These are phyloP conservation scores for Priceomyces melissophilus DNA, from an alignment of 805 yeast genomes.

Conservation along the genomic window DNA sequence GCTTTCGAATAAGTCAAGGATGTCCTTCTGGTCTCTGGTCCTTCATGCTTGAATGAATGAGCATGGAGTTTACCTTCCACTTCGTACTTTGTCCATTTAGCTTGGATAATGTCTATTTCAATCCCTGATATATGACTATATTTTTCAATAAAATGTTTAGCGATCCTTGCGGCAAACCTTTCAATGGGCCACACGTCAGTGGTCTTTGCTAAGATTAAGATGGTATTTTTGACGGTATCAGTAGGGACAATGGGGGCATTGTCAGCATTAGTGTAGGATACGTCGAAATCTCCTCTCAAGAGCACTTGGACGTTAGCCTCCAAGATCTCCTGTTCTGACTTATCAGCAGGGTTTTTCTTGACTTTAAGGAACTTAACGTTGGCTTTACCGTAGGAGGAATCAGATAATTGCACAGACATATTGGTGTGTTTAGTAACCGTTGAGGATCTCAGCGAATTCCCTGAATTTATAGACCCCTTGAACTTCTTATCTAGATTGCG, in stretches of 20 bases:
- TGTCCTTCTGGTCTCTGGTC: conserved; percentile 74
- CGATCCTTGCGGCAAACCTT: conserved; percentile 81
- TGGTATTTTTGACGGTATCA: conserved; percentile 88
- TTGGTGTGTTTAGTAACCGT: too few relatives aligned
- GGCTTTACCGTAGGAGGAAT: conserved; percentile 84
- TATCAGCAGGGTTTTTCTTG: conserved; percentile 69
- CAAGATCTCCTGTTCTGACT: conserved; percentile 72
- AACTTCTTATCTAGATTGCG: too few relatives aligned
- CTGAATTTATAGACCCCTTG: too few relatives aligned
- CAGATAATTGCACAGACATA: conserved; percentile 19
- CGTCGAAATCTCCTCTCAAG: conserved; percentile 74
- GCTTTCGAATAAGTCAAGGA: conserved; percentile 48
- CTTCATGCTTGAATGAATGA: conserved; percentile 84
- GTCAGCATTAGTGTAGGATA: conserved; percentile 83
- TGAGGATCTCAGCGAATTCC: too few relatives aligned
- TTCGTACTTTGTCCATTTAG: conserved; percentile 72
- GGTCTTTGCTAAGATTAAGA: conserved; percentile 76
- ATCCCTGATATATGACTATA: conserved; percentile 76
- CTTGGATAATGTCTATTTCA: conserved; percentile 64
- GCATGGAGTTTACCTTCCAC: conserved; percentile 75
- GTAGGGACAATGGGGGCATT: conserved; percentile 90
- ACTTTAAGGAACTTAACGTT: conserved; percentile 91
- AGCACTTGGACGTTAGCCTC: conserved; percentile 80
- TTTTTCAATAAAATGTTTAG: conserved; percentile 72
- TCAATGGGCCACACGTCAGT: conserved; percentile 89